These are phyloP conservation scores for Elongisporangium prolatum DNA, from an alignment of 352 stramenopile species.

Conservation along the genomic window DNA sequence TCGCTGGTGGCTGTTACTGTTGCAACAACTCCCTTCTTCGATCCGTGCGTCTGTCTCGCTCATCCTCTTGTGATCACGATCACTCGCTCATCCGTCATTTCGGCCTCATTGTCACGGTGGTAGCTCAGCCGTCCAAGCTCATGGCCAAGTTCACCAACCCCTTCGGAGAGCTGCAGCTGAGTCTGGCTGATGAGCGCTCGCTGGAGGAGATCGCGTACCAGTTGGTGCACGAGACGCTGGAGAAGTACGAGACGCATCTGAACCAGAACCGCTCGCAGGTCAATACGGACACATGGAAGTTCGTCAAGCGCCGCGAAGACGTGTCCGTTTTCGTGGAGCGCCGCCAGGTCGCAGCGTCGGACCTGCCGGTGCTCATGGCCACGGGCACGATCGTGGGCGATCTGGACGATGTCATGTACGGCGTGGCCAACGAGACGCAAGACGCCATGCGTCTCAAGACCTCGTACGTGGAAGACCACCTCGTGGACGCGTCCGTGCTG, in stretches of 20 bases:
- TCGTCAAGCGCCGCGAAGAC: background rate
- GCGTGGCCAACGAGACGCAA: constrained; percentile 33
- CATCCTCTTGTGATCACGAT: background rate
- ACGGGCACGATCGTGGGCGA: constrained; percentile 33
- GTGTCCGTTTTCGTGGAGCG: background rate
- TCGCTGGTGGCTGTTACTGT: background rate
- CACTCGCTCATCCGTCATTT: background rate
- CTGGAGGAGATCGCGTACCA: constrained; percentile 22
- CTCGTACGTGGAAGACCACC: constrained; percentile 45
- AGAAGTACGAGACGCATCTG: constrained; percentile 3
- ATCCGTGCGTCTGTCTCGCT: background rate
- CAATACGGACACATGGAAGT: background rate
- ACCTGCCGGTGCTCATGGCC: constrained; percentile 25
- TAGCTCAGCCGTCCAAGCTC: background rate
- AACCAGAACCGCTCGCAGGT: background rate
- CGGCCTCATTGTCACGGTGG: background rate
- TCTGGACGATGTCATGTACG: constrained; percentile 50
- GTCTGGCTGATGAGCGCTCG: constrained; percentile 18
- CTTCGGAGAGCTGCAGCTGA: constrained; percentile 21
- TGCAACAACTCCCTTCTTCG: background rate
- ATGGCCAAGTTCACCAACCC: constrained; percentile 16
- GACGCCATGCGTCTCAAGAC: constrained; percentile 50
- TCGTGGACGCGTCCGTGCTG: constrained; percentile 44
- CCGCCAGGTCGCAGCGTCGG: background rate
- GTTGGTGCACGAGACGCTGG: constrained; percentile 25